Evolutionary conservation across 2,329 filamentous ascomycete genomes (phyloP).

Genomic region (Hypomyces perniciosus): DNA sequence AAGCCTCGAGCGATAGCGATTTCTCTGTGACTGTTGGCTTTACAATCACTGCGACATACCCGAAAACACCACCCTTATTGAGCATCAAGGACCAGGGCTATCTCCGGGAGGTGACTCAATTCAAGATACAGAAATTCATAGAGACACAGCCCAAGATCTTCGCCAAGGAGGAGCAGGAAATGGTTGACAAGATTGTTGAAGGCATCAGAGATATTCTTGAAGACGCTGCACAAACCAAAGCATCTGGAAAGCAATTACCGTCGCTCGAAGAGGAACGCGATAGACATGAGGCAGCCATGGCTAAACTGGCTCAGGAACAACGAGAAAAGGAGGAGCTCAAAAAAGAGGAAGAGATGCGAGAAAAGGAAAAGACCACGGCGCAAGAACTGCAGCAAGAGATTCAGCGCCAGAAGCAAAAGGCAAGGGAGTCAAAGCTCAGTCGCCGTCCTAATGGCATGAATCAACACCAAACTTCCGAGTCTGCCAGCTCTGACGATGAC

Average conservation of each 20-base stretch:
- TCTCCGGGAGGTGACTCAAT: slow-evolving; percentile 64
- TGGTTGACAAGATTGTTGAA: slow-evolving; percentile 61
- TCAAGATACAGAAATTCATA: slow-evolving; percentile 61
- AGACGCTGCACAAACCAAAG: slow-evolving; percentile 73
- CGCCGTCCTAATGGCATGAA: slow-evolving; percentile 39
- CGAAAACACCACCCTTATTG: slow-evolving; percentile 71
- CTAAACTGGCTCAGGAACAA: slow-evolving; percentile 52
- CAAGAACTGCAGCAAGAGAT: slow-evolving; percentile 69
- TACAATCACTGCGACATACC: slow-evolving; percentile 83
- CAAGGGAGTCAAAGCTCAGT: slow-evolving; percentile 58
- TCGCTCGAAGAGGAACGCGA: slow-evolving; percentile 87
- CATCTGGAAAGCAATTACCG: slow-evolving; percentile 68
- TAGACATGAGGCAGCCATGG: slow-evolving; percentile 68
- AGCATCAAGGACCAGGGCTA: slow-evolving; percentile 58
- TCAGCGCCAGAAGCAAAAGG: slow-evolving; percentile 58
- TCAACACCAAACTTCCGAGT: slow-evolving; percentile 22
- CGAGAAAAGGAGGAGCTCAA: slow-evolving; percentile 47
- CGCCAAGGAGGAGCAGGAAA: slow-evolving; percentile 48
- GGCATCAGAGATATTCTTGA: slow-evolving; percentile 72
- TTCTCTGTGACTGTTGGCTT: slow-evolving; percentile 68
- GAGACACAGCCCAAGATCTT: slow-evolving; percentile 52
- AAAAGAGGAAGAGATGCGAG: slow-evolving; percentile 50
- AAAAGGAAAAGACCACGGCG: slow-evolving; percentile 65
- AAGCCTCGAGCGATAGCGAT: slow-evolving; percentile 65
- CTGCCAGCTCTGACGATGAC: slow-evolving; percentile 24